Conservation (phyloP, 2,329 filamentous ascomycete genomes). For the Orbilia ellipsospora region DNA sequence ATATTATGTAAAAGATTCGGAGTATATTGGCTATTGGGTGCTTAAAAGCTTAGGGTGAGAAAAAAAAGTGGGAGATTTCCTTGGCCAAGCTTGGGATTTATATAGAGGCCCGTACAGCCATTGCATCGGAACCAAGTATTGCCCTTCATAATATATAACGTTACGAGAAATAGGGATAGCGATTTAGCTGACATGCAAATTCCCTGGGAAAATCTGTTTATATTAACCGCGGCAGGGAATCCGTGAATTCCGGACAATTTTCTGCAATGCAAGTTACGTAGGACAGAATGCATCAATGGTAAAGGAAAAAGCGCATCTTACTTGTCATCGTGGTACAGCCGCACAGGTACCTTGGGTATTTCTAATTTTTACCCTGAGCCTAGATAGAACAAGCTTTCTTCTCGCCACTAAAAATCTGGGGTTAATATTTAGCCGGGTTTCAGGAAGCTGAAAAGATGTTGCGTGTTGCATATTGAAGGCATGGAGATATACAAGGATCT, state of each 20-base stretch:
- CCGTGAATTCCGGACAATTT: slow-evolving; percentile 9
- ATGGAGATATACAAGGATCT: background rate
- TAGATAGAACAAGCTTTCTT: slow-evolving; percentile 10
- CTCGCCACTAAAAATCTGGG: background rate
- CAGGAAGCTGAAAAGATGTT: background rate
- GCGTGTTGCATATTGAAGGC: background rate
- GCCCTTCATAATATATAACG: background rate
- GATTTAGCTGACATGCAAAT: background rate
- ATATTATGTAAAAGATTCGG: background rate
- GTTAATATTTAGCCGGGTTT: slow-evolving; percentile 12
- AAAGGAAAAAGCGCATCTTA: background rate
- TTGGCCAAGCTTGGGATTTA: background rate
- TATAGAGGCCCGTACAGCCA: background rate
- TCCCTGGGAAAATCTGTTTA: background rate
- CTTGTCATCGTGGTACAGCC: too few species aligned
- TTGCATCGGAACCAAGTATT: background rate
- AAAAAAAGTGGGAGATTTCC: background rate
- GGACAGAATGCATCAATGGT: slow-evolving; percentile 8
- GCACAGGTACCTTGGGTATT: background rate
- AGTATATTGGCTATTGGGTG: background rate
- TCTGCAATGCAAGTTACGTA: background rate
- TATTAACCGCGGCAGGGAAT: slow-evolving; percentile 13
- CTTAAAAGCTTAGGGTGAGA: background rate
- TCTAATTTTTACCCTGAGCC: slow-evolving; percentile 6
- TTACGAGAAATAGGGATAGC: background rate